Base-by-base conservation (phyloP, 1,284 basidiomycete genomes). In the Tilletia setariae region DNA sequence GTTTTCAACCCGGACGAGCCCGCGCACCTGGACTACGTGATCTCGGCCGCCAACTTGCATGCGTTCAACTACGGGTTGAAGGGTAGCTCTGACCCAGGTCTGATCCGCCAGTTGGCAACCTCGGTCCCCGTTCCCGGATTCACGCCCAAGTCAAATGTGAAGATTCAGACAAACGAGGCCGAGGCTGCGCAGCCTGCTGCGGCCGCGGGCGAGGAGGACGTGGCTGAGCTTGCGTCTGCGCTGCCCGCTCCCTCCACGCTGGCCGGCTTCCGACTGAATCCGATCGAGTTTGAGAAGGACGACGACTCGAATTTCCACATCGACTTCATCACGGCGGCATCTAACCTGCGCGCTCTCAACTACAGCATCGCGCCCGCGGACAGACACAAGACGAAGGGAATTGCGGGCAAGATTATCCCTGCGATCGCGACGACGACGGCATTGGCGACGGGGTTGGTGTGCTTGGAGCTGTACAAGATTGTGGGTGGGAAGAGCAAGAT, bases 361-460 rank as follows among this genome's bases (percentile, higher is more conserved):
- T 99, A 99, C 85, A 90, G 86, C 74, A 98, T 99, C 82, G 87
- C 88, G 65, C 86, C 88, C 28, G 93, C 94, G 15, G 93, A 97
- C 84, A 88, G 90, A 68, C 94, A 98, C 85, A 89, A 90, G 72
- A 98, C 95, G 51, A 99, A 99, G 86, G 92, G 96, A 83, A 97
- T 99, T 80, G 97, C 96, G 2, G 96, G 96, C 68, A 98, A 98
- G 87, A 99, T 99, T 79, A 99, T 99, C 74, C 96, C 96, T 66
- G 96, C 96, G 19, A 98, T 99, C 79, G 96, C 96, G 25, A 99
- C 97, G 0, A 98, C 96, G 0, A 98, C 97, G 1, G 90, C 94
- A 19, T 88, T 97, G 56, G 92, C 96, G 40, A 94, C 94, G 35
- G 96, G 96, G 32, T 84, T 99, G 67, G 94, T 97, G 61, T 98